Evolutionary conservation across 768 basidiomycete genomes (phyloP), one percentile per base, ranked within the genome.

Genomic region (Kwoniella dendrophila): DNA sequence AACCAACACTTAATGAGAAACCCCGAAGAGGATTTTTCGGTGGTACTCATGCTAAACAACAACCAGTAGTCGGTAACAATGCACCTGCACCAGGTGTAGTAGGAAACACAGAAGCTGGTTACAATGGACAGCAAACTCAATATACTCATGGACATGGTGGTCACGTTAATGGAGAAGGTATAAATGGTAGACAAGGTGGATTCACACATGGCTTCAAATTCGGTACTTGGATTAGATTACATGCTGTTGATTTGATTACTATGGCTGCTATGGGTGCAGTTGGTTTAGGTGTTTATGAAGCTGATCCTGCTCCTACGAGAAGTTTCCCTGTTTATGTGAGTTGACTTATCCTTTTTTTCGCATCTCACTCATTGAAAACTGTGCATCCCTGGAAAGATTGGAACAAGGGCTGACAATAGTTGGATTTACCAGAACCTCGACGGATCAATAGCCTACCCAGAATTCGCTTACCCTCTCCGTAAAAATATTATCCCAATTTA

Each of bases 401-500:
- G 16, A 49, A 24, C 26, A 22, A 3, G 29, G 16, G 1, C 22
- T 55, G 36, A 34, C 12, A n/a, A n/a, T n/a, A n/a, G 6, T 27
- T 0, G 3, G 36, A 22, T 27, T 18, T 27, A 12, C 5, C 22
- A 62, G 60, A 68, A 65, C 54, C 51, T 34, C 44, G 45, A 68
- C 68, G 84, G 84, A 0, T 68, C 81, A 56, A 81, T 86, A 29
- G 83, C 83, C 26, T 84, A 83, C 60, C 85, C 85, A 0, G 75
- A 85, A 69, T 73, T 68, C 56, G 68, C 68, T 22, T 70, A 69
- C 47, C 71, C 71, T 3, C 63, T 68, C 0, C 79, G 83, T 14
- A 83, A 81, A 61, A 83, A 85, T 66, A 83, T 85, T 62, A 76
- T 86, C 40, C 85, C 85, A 10, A 85, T 86, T 63, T 86, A 79